These are phyloP conservation scores for Pleurotus salmoneostramineus DNA, from an alignment of 768 basidiomycete species.

Conservation along the genomic window DNA sequence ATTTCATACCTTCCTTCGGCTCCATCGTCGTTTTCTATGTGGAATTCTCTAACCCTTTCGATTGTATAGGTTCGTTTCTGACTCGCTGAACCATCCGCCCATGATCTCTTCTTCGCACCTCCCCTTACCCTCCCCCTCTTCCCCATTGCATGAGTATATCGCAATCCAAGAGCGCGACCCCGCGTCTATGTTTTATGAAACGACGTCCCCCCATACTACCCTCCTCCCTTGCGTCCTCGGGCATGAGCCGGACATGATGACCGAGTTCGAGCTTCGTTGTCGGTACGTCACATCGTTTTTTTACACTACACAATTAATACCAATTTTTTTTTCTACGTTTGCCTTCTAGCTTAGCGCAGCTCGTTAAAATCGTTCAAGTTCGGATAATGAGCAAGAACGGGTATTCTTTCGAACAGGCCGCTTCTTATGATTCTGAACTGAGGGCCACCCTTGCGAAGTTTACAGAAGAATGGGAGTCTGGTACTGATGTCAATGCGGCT, in stretches of 20 bases:
- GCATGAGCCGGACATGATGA: constrained; percentile 11
- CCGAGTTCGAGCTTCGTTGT: constrained; percentile 55
- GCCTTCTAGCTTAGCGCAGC: constrained; percentile 47
- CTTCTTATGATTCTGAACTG: constrained; percentile 52
- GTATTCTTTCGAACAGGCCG: constrained; percentile 62
- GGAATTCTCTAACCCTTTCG: background rate
- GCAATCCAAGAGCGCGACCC: constrained; percentile 22
- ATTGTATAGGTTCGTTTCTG: constrained; percentile 58
- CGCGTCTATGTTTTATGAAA: background rate
- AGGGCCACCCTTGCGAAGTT: constrained; percentile 49
- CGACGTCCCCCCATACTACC: constrained; percentile 35
- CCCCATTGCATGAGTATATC: constrained; percentile 48
- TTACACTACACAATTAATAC: constrained; percentile 4
- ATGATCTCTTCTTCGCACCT: constrained; percentile 29
- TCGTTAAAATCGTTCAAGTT: constrained; percentile 59
- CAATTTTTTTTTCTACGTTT: background rate
- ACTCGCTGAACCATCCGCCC: constrained; percentile 60
- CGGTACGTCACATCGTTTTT: constrained; percentile 38
- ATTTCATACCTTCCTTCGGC: background rate
- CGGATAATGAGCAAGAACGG: constrained; percentile 36
- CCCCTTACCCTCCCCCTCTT: constrained; percentile 48
- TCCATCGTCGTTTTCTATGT: background rate
- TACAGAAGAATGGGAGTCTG: constrained; percentile 22
- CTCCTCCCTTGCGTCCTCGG: constrained; percentile 35
- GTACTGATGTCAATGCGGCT: background rate